phyloP scores from a whole-genome alignment of 108 stramenopile genomes.

The Cyclotella baltica region DNA sequence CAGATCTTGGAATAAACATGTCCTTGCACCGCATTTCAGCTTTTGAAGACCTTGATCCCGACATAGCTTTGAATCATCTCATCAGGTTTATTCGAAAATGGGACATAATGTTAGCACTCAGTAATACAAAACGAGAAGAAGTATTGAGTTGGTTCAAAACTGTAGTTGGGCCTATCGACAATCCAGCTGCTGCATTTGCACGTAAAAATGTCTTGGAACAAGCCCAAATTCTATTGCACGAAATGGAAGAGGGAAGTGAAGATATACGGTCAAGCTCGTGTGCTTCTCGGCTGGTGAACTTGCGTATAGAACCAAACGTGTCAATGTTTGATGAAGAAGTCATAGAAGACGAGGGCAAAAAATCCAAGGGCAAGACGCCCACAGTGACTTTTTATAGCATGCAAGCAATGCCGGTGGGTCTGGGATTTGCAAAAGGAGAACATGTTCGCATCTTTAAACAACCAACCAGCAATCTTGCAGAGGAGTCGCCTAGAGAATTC shows the following conservation, averaged over 20 bases:
- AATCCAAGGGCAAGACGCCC: background rate
- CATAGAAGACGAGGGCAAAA: background rate
- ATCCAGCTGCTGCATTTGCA: background rate
- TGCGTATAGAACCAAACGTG: slow-evolving; percentile 3
- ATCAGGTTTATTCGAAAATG: background rate
- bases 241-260: slow-evolving; percentile 2
- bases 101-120: background rate
- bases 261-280: slow-evolving; percentile 10
- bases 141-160: background rate
- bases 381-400: slow-evolving; percentile 8
- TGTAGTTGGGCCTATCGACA: background rate
- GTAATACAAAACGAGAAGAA: background rate
- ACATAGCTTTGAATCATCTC: background rate
- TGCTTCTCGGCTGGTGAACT: background rate
- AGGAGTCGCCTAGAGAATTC: background rate
- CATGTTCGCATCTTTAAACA: slow-evolving; percentile 6
- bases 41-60: background rate
- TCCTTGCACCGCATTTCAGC: background rate
- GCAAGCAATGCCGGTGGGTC: slow-evolving; percentile 2
- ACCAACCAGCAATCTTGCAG: background rate
- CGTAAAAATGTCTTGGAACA: background rate
- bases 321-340: background rate
- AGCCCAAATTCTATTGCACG: background rate
- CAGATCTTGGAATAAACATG: background rate
- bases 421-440: slow-evolving; percentile 4